Conservation (phyloP, 345 rosid species). For the Eucalyptus microcorys region DNA sequence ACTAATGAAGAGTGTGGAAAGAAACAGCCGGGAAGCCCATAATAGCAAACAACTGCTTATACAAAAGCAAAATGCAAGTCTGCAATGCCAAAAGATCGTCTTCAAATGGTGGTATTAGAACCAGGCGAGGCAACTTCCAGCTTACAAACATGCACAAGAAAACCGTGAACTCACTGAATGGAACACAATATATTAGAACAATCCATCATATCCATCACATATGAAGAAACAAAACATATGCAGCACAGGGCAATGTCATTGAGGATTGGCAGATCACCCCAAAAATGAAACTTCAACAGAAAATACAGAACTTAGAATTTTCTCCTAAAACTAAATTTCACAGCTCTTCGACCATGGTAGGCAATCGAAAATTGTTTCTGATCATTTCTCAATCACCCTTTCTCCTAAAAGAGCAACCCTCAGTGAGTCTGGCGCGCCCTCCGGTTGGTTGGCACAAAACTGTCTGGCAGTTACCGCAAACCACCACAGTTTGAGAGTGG, state of each 20-base stretch:
- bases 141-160: background rate
- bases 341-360: background rate
- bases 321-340: background rate
- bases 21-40: background rate
- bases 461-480: constrained; percentile 67
- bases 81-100: background rate
- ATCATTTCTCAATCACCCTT: constrained; percentile 24
- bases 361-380: background rate
- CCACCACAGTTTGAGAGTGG: constrained; percentile 72
- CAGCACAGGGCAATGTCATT: background rate
- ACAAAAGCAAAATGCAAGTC: background rate
- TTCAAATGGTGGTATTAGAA: background rate
- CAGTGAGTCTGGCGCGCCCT: constrained; percentile 54
- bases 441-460: constrained; percentile 72
- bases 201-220: background rate
- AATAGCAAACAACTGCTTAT: background rate
- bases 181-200: background rate
- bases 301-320: background rate
- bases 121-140: background rate
- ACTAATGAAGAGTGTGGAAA: background rate
- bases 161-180: background rate
- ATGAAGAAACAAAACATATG: background rate
- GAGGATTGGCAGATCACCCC: background rate
- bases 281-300: background rate
- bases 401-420: constrained; percentile 69